Evolutionary conservation across 176 grass and related monocot species (phyloP).

Genomic region (Phoenix roebelenii): DNA sequence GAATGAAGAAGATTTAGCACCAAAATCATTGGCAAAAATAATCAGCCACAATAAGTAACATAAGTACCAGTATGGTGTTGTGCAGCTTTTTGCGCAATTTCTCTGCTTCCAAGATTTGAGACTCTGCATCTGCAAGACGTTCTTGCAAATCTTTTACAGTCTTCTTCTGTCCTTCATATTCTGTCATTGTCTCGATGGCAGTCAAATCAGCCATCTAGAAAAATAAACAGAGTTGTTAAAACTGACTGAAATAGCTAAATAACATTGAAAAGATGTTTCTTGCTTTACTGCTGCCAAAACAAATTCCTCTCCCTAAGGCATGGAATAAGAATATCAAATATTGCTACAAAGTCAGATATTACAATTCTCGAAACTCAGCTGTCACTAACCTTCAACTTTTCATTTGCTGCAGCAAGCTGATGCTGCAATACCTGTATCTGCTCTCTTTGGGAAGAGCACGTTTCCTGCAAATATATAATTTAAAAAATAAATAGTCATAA

Average conservation of each 20-base stretch:
- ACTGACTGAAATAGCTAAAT: too few relatives aligned
- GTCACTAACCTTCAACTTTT: slow-evolving; percentile 53
- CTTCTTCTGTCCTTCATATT: slow-evolving; percentile 53
- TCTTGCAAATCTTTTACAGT: slow-evolving; percentile 60
- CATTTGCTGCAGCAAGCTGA: slow-evolving; percentile 43
- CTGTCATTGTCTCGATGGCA: slow-evolving; percentile 47
- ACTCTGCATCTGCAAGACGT: slow-evolving; percentile 60
- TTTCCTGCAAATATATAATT: slow-evolving; percentile 28
- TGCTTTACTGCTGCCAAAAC: too few relatives aligned
- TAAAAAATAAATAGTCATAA: too few relatives aligned
- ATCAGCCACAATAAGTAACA: not conserved
- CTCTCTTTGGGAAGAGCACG: slow-evolving; percentile 38
- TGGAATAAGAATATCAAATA: too few relatives aligned
- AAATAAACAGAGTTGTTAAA: slow-evolving; percentile 4
- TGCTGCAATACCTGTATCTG: slow-evolving; percentile 47
- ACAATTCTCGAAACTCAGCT: too few relatives aligned
- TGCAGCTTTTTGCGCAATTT: slow-evolving; percentile 81
- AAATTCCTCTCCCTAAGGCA: too few relatives aligned
- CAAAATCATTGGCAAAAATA: not conserved
- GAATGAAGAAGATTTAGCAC: not conserved
- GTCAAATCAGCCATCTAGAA: slow-evolving; percentile 74
- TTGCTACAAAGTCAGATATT: too few relatives aligned
- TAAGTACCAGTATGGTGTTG: slow-evolving; percentile 79
- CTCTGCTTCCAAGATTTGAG: slow-evolving; percentile 75
- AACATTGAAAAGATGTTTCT: too few relatives aligned